Conservation (phyloP, 805 yeast species). For the Candida succiphila region DNA sequence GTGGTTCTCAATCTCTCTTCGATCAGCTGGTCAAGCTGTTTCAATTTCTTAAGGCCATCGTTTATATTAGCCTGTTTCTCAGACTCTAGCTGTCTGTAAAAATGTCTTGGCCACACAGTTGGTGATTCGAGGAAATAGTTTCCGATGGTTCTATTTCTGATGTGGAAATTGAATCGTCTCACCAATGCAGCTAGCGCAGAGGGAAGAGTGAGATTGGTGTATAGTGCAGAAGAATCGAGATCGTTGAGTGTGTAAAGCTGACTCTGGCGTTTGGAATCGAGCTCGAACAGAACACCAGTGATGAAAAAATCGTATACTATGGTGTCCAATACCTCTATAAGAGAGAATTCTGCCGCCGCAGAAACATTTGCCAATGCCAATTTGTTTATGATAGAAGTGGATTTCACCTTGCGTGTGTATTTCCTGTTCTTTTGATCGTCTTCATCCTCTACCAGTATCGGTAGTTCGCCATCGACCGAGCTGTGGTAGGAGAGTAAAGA, state of each 20-base stretch:
- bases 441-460: constrained; percentile 45
- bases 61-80: neutral
- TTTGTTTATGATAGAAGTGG: constrained; percentile 26
- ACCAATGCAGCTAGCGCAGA: constrained; percentile 8
- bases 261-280: constrained; percentile 1
- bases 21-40: neutral
- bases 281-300: constrained; percentile 12
- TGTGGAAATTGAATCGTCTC: constrained; percentile 23
- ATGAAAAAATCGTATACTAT: constrained; percentile 40
- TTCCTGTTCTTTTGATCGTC: constrained; percentile 19
- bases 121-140: neutral
- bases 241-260: constrained; percentile 6
- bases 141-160: constrained; percentile 27
- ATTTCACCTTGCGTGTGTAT: constrained; percentile 25
- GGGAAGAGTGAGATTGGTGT: constrained; percentile 7
- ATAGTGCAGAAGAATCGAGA: neutral
- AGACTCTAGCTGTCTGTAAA: neutral
- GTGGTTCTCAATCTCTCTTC: neutral
- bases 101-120: neutral
- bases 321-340: constrained; percentile 33
- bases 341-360: constrained; percentile 22
- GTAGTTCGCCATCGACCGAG: constrained; percentile 39
- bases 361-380: constrained; percentile 22
- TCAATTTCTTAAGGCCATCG: constrained; percentile 1
- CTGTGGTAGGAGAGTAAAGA: constrained; percentile 38